These are phyloP conservation scores for Gossypium gossypioides DNA, from an alignment of 441 rosid genomes.

Conservation along the genomic window DNA sequence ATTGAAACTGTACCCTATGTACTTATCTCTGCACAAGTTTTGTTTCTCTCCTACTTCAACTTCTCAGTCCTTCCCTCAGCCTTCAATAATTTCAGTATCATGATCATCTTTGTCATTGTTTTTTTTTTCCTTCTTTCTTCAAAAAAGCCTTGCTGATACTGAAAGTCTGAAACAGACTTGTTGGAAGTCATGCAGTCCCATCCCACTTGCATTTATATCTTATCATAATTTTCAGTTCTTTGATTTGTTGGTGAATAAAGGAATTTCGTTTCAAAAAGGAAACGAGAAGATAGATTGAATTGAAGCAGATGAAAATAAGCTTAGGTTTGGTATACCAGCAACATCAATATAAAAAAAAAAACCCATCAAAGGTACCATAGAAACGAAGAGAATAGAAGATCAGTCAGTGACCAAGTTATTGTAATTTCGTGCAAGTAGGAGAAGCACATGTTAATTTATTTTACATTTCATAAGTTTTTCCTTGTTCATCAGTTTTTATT, in stretches of 20 bases:
- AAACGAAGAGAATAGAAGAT: neutral
- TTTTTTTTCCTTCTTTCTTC: neutral
- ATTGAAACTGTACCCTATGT: neutral
- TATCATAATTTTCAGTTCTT: conserved; percentile 16
- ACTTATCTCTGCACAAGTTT: neutral
- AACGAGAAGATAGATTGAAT: conserved; percentile 18
- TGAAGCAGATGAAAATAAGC: conserved; percentile 23
- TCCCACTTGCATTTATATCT: neutral
- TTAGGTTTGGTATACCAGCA: conserved; percentile 21
- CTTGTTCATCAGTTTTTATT: neutral
- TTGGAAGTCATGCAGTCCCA: conserved; percentile 4
- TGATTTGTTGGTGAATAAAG: conserved; percentile 34
- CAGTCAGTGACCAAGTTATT: no score
- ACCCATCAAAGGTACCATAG: neutral
- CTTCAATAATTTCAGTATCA: neutral
- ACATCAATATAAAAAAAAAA: neutral
- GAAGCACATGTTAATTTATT: neutral
- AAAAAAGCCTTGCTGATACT: neutral
- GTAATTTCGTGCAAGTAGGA: neutral
- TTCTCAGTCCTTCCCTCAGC: no score
- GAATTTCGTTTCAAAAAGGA: conserved; percentile 16
- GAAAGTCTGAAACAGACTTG: neutral
- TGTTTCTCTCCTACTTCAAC: neutral
- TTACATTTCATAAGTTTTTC: neutral
- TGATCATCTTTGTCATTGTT: neutral